Percentiles rank a stretch among this genome's conserved stretches.
Conservation (phyloP, 768 basidiomycete species). For the Boletellus ananiceps region DNA sequence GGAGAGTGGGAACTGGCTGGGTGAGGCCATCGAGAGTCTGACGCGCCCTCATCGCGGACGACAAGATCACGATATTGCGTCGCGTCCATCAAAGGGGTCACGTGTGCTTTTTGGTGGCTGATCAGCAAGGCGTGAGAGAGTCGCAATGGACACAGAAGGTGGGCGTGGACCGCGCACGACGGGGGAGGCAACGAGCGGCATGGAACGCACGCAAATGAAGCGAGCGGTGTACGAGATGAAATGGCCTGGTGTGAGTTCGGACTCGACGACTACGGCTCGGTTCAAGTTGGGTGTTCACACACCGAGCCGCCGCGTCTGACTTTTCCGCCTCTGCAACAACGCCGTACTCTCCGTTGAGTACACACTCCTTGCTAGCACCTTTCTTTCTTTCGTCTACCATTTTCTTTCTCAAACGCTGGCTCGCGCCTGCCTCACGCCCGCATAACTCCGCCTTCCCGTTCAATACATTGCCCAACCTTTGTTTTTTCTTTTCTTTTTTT, state of each 20-base stretch:
- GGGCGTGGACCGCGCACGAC: background rate
- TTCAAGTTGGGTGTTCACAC: constrained; percentile 8
- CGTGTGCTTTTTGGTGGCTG: background rate
- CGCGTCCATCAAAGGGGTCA: background rate
- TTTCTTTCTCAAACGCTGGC: constrained; percentile 22
- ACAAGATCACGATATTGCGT: background rate
- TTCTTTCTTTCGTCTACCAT: constrained; percentile 10
- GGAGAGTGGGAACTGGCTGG: constrained; percentile 29
- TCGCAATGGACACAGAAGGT: background rate
- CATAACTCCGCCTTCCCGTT: constrained; percentile 5
- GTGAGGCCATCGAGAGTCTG: constrained; percentile 21
- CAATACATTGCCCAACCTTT: constrained; percentile 10
- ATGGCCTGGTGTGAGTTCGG: background rate
- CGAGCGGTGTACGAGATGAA: background rate
- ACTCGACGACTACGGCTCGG: background rate
- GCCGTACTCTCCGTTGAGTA: constrained; percentile 2
- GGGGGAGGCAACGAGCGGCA: constrained; percentile 9
- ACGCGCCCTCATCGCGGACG: constrained; percentile 16
- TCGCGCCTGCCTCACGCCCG: constrained; percentile 12
- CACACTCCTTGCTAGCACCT: background rate
- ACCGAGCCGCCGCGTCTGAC: constrained; percentile 7
- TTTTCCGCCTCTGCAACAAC: constrained; percentile 16
- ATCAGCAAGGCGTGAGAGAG: background rate
- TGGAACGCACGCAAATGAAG: constrained; percentile 3
- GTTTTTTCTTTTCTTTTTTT: constrained; percentile 10